These are phyloP conservation scores for Halteria grandinella DNA, from an alignment of 73 alveolate genomes.

Conservation along the genomic window DNA sequence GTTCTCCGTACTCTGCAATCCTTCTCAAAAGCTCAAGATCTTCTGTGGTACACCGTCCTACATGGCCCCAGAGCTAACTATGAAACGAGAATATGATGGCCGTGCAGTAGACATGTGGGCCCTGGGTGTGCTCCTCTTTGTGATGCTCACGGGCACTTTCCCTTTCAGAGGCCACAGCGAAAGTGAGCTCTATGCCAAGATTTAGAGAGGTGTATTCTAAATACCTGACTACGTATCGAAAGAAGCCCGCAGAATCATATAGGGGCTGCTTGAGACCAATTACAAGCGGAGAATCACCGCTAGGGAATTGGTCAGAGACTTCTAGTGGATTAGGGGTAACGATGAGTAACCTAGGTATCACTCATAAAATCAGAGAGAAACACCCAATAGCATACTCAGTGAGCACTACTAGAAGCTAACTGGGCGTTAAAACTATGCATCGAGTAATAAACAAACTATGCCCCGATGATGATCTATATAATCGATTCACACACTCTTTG, in stretches of 20 bases:
- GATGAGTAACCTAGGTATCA: no score
- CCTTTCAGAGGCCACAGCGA: slow-evolving; percentile 51
- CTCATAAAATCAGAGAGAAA: no score
- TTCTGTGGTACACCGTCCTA: slow-evolving; percentile 63
- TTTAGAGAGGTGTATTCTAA: slow-evolving; percentile 60
- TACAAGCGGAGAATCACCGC: slow-evolving; percentile 74
- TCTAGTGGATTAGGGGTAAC: no score
- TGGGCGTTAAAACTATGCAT: no score
- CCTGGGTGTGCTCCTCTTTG: slow-evolving; percentile 37
- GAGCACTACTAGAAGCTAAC: no score
- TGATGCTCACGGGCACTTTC: slow-evolving; percentile 49
- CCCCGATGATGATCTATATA: no score
- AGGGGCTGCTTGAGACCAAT: slow-evolving; percentile 65
- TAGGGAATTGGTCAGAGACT: no score
- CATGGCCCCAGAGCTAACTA: slow-evolving; percentile 53
- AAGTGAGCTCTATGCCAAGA: slow-evolving; percentile 70
- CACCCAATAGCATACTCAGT: no score
- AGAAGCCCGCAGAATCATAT: slow-evolving; percentile 24
- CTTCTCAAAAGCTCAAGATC: slow-evolving; percentile 27
- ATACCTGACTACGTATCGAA: slow-evolving; percentile 65
- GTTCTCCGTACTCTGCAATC: slow-evolving; percentile 22
- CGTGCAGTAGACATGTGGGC: slow-evolving; percentile 51
- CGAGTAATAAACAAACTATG: no score
- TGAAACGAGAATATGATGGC: slow-evolving; percentile 47
- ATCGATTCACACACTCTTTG: no score